Evolutionary conservation across 2,329 filamentous ascomycete species (phyloP).

Genomic region (Calonectria fujianensis): DNA sequence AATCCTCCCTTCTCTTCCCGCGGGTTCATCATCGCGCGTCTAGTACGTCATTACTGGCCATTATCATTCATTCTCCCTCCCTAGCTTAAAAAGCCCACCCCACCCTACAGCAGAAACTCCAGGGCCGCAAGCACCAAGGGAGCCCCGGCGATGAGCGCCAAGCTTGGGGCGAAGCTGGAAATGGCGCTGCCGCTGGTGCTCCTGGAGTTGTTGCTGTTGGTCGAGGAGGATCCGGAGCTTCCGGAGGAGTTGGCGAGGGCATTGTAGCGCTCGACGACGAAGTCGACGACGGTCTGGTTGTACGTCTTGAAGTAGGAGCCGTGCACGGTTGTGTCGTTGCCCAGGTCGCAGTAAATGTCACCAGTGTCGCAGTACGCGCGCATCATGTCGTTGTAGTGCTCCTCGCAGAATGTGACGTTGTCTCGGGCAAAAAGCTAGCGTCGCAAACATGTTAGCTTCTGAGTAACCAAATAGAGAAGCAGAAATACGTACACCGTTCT

Average conservation of each 20-base stretch:
- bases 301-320: slow-evolving; percentile 61
- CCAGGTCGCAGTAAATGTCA: slow-evolving; percentile 64
- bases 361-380: slow-evolving; percentile 65
- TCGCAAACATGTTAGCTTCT: not conserved
- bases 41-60: slow-evolving; percentile 13
- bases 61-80: not conserved
- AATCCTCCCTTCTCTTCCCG: not conserved
- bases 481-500: slow-evolving; percentile 60
- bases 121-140: slow-evolving; percentile 13
- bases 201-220: slow-evolving; percentile 17
- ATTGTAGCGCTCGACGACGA: slow-evolving; percentile 60
- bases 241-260: slow-evolving; percentile 32
- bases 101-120: slow-evolving; percentile 14
- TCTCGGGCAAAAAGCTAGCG: slow-evolving; percentile 62
- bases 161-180: not conserved
- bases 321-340: slow-evolving; percentile 57
- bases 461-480: slow-evolving; percentile 13
- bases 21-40: slow-evolving; percentile 4
- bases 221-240: slow-evolving; percentile 3
- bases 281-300: slow-evolving; percentile 59
- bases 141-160: slow-evolving; percentile 11
- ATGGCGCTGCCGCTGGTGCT: not conserved
- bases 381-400: slow-evolving; percentile 59
- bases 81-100: too few relatives aligned
- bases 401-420: slow-evolving; percentile 59